phyloP scores from a whole-genome alignment of 345 rosid species.

The Kernera saxatilis region DNA sequence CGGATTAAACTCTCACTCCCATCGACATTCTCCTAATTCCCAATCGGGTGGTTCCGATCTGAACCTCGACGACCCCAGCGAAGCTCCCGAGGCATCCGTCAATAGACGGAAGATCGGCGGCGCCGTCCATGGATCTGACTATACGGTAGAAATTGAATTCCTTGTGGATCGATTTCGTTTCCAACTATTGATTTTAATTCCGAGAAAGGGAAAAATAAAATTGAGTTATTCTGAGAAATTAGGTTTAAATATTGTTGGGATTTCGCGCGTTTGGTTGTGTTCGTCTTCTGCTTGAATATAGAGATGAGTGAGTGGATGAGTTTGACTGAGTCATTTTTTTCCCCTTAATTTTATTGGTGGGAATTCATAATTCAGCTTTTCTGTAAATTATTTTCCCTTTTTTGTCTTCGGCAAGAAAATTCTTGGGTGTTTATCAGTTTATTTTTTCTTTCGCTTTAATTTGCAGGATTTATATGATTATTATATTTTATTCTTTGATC shows the following conservation, averaged over 20 bases:
- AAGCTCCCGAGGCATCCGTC: conserved; percentile 36
- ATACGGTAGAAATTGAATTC: conserved; percentile 37
- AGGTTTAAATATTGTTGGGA: conserved; percentile 22
- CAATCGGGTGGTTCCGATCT: conserved; percentile 38
- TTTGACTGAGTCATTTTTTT: conserved; percentile 51
- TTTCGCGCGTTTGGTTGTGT: conserved; percentile 54
- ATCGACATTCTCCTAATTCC: conserved; percentile 35
- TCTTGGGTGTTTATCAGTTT: conserved; percentile 29
- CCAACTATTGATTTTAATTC: not conserved
- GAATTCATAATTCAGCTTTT: conserved; percentile 33
- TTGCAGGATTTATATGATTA: conserved; percentile 9
- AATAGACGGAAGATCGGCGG: conserved; percentile 37
- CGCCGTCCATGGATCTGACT: conserved; percentile 49
- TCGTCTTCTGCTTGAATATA: conserved; percentile 29
- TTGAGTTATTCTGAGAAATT: conserved; percentile 7
- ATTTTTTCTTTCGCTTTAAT: conserved; percentile 23
- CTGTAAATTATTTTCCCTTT: conserved; percentile 11
- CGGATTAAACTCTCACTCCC: conserved; percentile 50
- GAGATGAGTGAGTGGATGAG: conserved; percentile 36
- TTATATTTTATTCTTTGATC: conserved; percentile 29
- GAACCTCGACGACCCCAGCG: conserved; percentile 27
- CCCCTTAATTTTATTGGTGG: conserved; percentile 11
- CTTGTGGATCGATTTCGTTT: not conserved
- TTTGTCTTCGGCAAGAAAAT: conserved; percentile 5
- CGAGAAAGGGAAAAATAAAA: not conserved